These are phyloP conservation scores for Hypoxylon crocopeplum DNA, from an alignment of 495 filamentous ascomycete genomes.

Conservation along the genomic window DNA sequence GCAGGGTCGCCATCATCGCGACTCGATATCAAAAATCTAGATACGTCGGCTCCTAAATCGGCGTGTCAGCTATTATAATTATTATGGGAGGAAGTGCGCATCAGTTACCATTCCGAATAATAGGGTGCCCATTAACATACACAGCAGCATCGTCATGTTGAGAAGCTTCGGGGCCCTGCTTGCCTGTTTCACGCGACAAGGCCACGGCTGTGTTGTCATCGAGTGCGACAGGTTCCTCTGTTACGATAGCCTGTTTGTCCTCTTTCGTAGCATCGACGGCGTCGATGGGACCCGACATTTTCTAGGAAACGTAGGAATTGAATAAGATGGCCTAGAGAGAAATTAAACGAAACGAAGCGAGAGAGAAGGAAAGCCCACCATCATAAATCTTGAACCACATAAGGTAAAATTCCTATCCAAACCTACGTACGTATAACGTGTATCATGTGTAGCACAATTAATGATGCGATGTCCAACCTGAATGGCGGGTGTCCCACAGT, in stretches of 20 bases:
- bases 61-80: neutral
- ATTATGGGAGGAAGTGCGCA: neutral
- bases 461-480: conserved; percentile 14
- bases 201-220: neutral
- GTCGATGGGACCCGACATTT: conserved; percentile 13
- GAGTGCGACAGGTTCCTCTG: conserved; percentile 3
- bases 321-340: neutral
- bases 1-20: conserved; percentile 54
- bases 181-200: neutral
- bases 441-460: neutral
- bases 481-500: conserved; percentile 10
- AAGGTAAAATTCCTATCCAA: too few relatives aligned
- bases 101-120: conserved; percentile 21
- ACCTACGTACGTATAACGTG: too few relatives aligned
- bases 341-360: neutral
- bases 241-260: conserved; percentile 2
- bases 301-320: neutral
- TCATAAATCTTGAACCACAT: neutral
- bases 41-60: conserved; percentile 15
- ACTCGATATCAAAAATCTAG: conserved; percentile 45
- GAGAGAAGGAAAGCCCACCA: neutral
- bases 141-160: conserved; percentile 1
- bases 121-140: conserved; percentile 21
- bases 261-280: neutral
- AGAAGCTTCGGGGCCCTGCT: conserved; percentile 1